Evolutionary conservation across 805 yeast genomes (phyloP).

Genomic region (Jamesozyma hellenica): DNA sequence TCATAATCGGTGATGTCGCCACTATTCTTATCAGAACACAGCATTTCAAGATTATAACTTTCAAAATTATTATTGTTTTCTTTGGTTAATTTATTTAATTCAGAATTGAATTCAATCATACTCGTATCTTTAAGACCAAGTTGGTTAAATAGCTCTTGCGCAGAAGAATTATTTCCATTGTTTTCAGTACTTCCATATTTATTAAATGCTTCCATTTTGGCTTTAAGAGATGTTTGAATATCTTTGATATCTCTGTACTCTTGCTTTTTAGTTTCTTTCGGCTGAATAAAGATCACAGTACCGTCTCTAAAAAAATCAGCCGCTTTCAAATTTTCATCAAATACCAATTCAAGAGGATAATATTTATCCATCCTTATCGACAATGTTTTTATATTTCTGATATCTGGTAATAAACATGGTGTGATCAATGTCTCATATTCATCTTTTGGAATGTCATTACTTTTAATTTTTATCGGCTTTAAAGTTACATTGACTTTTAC

Average conservation of each 20-base stretch:
- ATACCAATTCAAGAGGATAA: conserved; percentile 39
- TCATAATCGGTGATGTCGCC: conserved; percentile 18
- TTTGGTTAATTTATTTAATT: conserved; percentile 1
- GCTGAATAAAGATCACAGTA: conserved; percentile 21
- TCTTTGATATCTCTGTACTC: conserved; percentile 5
- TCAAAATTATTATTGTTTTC: conserved; percentile 3
- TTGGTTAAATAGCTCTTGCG: conserved; percentile 2
- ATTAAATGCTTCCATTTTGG: conserved; percentile 6
- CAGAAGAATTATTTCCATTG: background rate
- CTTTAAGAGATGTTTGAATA: conserved; percentile 7
- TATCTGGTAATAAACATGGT: conserved; percentile 63
- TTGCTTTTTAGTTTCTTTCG: conserved; percentile 3
- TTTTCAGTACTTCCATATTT: background rate
- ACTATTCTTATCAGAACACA: conserved; percentile 16
- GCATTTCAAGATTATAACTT: conserved; percentile 14
- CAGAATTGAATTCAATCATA: conserved; percentile 12
- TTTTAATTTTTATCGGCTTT: background rate
- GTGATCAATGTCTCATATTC: conserved; percentile 35
- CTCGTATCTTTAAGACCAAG: conserved; percentile 9
- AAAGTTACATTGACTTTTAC: conserved; percentile 30
- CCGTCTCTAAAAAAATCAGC: conserved; percentile 23
- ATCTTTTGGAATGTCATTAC: conserved; percentile 26
- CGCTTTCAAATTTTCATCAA: conserved; percentile 24
- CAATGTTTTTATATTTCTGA: conserved; percentile 40
- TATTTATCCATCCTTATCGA: conserved; percentile 39